Conservation (phyloP, 306 rosid genomes). For the Boehmeria nivea region DNA sequence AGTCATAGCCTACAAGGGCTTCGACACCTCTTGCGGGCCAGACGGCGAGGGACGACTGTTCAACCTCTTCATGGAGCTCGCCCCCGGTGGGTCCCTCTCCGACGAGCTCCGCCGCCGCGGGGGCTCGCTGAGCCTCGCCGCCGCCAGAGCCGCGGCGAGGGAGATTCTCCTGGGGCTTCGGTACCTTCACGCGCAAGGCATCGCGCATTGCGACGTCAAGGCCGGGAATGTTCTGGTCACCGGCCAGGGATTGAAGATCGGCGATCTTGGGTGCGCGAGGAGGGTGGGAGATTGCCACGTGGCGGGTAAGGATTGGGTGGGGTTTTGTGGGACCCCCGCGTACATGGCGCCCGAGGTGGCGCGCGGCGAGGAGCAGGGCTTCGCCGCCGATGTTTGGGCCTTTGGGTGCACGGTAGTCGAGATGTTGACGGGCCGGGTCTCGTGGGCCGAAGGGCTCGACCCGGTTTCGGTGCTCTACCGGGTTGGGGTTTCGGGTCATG, state of each 20-base stretch:
- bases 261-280: conserved; percentile 82
- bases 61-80: conserved; percentile 73
- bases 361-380: conserved; percentile 77
- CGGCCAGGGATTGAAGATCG: conserved; percentile 53
- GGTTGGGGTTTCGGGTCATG: conserved; percentile 51
- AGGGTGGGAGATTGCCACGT: conserved; percentile 7
- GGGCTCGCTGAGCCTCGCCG: conserved; percentile 40
- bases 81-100: conserved; percentile 50
- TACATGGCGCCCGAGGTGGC: conserved; percentile 98
- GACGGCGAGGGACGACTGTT: conserved; percentile 44
- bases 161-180: conserved; percentile 52
- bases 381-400: conserved; percentile 84
- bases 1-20: conserved; percentile 54
- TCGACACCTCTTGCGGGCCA: conserved; percentile 38
- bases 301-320: neutral
- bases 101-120: conserved; percentile 34
- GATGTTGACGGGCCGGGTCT: conserved; percentile 67
- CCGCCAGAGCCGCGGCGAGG: conserved; percentile 36
- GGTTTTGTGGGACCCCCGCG: conserved; percentile 60
- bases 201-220: conserved; percentile 90
- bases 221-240: conserved; percentile 56
- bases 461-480: conserved; percentile 51
- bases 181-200: conserved; percentile 56
- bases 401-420: conserved; percentile 74
- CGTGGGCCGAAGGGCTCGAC: conserved; percentile 50